Percentiles rank a stretch among this genome's conserved stretches.
These are phyloP conservation scores for Wickerhamomyces pijperi DNA, from an alignment of 805 yeast species.

Conservation along the genomic window DNA sequence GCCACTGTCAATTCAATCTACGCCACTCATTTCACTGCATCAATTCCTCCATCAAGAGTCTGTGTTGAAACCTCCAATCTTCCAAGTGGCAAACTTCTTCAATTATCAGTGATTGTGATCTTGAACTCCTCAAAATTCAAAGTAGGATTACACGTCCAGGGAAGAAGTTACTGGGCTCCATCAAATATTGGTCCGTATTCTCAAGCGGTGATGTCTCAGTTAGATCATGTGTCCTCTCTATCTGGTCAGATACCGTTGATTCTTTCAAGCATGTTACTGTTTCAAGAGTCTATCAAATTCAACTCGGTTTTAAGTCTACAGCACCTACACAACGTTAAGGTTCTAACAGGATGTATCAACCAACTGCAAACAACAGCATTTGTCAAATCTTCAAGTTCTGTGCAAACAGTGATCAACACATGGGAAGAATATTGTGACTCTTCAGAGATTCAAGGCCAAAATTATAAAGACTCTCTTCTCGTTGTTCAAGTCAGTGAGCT, in stretches of 20 bases:
- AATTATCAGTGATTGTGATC: constrained; percentile 50
- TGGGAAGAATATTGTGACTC: constrained; percentile 35
- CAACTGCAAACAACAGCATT: constrained; percentile 46
- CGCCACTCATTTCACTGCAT: constrained; percentile 35
- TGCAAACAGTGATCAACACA: constrained; percentile 22
- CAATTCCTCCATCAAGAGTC: constrained; percentile 80
- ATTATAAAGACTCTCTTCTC: constrained; percentile 24
- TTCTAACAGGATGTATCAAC: constrained; percentile 34
- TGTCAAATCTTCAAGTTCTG: constrained; percentile 25
- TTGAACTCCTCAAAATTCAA: constrained; percentile 23
- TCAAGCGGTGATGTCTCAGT: constrained; percentile 51
- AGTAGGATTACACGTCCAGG: constrained; percentile 79
- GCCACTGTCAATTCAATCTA: constrained; percentile 51
- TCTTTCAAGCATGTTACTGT: constrained; percentile 57
- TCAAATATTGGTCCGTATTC: constrained; percentile 97
- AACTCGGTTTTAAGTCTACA: constrained; percentile 56
- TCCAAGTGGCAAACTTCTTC: constrained; percentile 28
- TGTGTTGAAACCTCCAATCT: constrained; percentile 63
- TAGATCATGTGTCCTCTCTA: constrained; percentile 39
- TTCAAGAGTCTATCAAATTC: constrained; percentile 14
- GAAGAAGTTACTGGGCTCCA: constrained; percentile 96
- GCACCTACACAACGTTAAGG: constrained; percentile 56
- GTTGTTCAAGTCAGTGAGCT: constrained; percentile 44
- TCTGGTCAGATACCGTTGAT: constrained; percentile 89
- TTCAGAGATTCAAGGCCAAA: constrained; percentile 11